A percentile compares a stretch with the other conserved stretches of the same genome.
Conservation (phyloP, 2,329 filamentous ascomycete species). For the Calonectria honghensis region DNA sequence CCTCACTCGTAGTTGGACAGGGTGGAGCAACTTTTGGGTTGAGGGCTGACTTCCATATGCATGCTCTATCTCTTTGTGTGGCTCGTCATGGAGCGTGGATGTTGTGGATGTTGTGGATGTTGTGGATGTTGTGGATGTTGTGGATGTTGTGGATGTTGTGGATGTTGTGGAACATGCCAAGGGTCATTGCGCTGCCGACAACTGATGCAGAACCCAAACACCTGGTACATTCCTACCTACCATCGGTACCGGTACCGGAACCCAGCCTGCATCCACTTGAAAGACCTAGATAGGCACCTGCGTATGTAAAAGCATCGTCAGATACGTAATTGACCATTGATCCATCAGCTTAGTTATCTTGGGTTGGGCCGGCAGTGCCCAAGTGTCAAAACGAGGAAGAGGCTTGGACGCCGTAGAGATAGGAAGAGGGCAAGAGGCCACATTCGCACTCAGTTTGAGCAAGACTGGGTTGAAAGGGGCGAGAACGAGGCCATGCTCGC, state of each 20-base stretch:
- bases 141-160: background rate
- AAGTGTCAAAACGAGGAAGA: background rate
- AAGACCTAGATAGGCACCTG: background rate
- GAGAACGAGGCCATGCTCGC: background rate
- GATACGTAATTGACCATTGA: background rate
- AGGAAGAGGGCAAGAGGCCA: too few relatives aligned
- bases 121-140: background rate
- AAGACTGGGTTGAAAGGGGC: too few relatives aligned
- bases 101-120: background rate
- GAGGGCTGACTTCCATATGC: conserved; percentile 7
- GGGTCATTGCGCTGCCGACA: background rate
- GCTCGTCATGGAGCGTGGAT: background rate
- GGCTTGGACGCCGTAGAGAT: background rate
- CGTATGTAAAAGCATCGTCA: background rate
- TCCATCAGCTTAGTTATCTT: background rate
- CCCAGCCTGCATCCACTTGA: conserved; percentile 11
- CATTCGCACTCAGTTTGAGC: background rate
- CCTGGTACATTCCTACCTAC: background rate
- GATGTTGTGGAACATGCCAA: background rate
- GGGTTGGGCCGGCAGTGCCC: background rate
- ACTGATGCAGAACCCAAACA: conserved; percentile 7
- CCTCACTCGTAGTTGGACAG: background rate
- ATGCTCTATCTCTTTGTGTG: conserved; percentile 1
- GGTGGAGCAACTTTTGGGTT: background rate
- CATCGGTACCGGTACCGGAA: background rate